These are phyloP conservation scores for Colletotrichum eleusines DNA, from an alignment of 2,329 filamentous ascomycete genomes.

Conservation along the genomic window DNA sequence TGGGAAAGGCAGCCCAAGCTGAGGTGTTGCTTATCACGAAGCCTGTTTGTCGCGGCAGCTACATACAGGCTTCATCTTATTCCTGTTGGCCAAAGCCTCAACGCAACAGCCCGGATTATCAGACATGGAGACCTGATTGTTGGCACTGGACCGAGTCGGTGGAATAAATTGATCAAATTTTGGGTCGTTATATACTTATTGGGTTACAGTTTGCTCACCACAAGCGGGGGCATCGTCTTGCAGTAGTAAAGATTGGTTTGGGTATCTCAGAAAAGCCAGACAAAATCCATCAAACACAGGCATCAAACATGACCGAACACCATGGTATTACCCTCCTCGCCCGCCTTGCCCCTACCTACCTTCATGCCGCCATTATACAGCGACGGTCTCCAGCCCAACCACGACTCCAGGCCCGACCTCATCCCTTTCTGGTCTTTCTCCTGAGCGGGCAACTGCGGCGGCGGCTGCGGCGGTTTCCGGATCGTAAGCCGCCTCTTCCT, in stretches of 20 bases:
- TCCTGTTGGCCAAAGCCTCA: neutral
- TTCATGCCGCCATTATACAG: neutral
- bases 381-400: constrained; percentile 19
- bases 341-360: neutral
- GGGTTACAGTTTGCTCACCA: neutral
- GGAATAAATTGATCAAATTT: neutral
- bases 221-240: neutral
- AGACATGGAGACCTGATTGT: neutral
- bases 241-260: neutral
- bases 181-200: neutral
- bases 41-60: neutral
- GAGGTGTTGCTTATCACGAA: neutral
- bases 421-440: neutral
- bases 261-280: neutral
- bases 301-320: constrained; percentile 12
- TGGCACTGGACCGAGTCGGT: neutral
- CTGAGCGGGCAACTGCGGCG: neutral
- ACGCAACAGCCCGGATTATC: neutral
- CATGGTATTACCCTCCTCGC: neutral
- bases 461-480: constrained; percentile 8
- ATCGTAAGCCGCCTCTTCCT: constrained; percentile 40
- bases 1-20: neutral
- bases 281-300: neutral
- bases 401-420: constrained; percentile 6
- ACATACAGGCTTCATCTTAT: neutral